Evolutionary conservation across 208 protist genomes (phyloP), one percentile per base, ranked within the genome.

Genomic region (Trypanosoma avium): DNA sequence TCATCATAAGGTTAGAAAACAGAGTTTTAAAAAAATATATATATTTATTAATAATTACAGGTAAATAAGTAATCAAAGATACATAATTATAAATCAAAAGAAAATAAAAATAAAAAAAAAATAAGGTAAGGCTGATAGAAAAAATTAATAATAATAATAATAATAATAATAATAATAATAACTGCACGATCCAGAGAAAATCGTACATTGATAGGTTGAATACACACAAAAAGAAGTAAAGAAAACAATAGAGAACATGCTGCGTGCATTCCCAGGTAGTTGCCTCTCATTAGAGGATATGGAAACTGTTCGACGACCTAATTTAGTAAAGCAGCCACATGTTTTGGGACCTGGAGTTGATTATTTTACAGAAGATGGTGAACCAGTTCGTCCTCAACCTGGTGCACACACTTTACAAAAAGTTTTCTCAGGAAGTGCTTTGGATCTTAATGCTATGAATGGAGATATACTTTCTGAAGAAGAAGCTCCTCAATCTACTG

Each of bases 281-380:
- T 96, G 90, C 61, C 75, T 96, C 60, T 93, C 90, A 48, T 77
- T 96, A 12, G 87, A 96, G 67, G 84, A 94, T 75, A 90, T 93
- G 79, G 86, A 96, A 65, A 92, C 82, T 9, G 79, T 94, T 30
- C 64, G 77, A 54, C 62, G 83, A 26, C 70, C 81, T 10, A 82
- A 81, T 52, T 65, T 96, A 53, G 78, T 94, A 17, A 66, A 88
- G 64, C 75, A 80, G 42, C 84, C 84, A 8, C 90, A 96, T 65
- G 62, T 93, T 32, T 68, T 96, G 57, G 90, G 90, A 40, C 88
- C 90, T 33, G 90, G 90, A 19, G 76, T 67, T 10, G 90, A 96
- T 63, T 94, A 86, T 67, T 96, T 96, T 69, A 94, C 85, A 0
- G 81, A 93, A 49, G 80, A 90, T 15, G 90, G 90, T 12, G 63